These are phyloP conservation scores for Aspergillus bridgeri DNA, from an alignment of 495 filamentous ascomycete species.

Conservation along the genomic window DNA sequence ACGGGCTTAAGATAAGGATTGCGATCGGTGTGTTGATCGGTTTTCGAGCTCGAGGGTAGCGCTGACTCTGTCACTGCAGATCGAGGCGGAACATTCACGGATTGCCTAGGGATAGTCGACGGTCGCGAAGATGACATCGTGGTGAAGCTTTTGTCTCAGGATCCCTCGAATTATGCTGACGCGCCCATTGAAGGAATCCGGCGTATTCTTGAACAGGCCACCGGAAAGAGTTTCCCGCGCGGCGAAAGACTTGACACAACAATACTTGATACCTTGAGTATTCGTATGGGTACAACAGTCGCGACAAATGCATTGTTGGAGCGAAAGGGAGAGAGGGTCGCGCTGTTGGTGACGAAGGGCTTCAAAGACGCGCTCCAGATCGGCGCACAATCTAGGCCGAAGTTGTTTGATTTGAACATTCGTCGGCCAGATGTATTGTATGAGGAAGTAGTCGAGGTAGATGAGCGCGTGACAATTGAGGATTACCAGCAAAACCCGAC, in stretches of 20 bases:
- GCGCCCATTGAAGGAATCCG: slow-evolving; percentile 9
- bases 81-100: slow-evolving; percentile 5
- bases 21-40: slow-evolving; percentile 20
- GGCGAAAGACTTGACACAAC: slow-evolving; percentile 14
- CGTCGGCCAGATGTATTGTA: slow-evolving; percentile 77
- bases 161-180: slow-evolving; percentile 2
- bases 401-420: slow-evolving; percentile 80
- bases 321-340: slow-evolving; percentile 89
- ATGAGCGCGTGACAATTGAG: slow-evolving; percentile 61
- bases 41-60: not conserved
- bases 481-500: slow-evolving; percentile 32
- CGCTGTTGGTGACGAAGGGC: slow-evolving; percentile 87
- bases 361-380: slow-evolving; percentile 90
- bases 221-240: slow-evolving; percentile 17
- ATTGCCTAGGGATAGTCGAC: slow-evolving; percentile 1
- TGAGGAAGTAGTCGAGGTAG: slow-evolving; percentile 70
- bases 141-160: not conserved
- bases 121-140: slow-evolving; percentile 12
- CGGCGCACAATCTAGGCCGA: slow-evolving; percentile 80
- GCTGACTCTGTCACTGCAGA: not conserved
- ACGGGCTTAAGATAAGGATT: slow-evolving; percentile 22
- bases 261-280: slow-evolving; percentile 37
- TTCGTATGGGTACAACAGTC: slow-evolving; percentile 88
- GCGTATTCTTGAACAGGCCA: slow-evolving; percentile 19
- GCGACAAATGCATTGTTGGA: slow-evolving; percentile 89